Evolutionary conservation across 2,329 filamentous ascomycete species (phyloP), one percentile per base, ranked within the genome.

Genomic region (Pseudogymnoascus sp.): DNA sequence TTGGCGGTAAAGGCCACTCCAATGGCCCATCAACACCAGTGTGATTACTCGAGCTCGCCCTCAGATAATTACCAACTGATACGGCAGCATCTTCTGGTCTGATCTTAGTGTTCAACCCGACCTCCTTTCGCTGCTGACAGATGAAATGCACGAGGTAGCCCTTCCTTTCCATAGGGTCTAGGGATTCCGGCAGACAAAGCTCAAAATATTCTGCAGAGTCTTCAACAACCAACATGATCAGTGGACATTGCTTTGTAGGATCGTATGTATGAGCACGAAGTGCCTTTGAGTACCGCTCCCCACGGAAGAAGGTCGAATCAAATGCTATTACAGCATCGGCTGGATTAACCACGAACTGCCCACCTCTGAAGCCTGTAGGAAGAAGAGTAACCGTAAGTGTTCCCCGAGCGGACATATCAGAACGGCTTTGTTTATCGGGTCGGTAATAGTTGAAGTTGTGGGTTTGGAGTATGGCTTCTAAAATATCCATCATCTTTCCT

Each of bases 401-500:
- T 39, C 39, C 65, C 21, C 51, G 63, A n/a, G 39, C 63, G 62
- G 69, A n/a, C 69, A 63, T 42, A 64, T 12, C 69, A 47, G 68
- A 80, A 54, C 40, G 71, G 64, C 61, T 67, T 57, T 63, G 70
- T 68, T 63, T 29, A 67, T 73, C 65, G 57, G 68, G 62, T 65
- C 71, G 60, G 64, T 67, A 68, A 66, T 73, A 73, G 42, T 71
- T 67, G 67, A 77, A 77, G 11, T 70, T 72, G 37, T 78, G 73
- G 1, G 74, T 71, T 59, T 77, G 72, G 3, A 84, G 73, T 14
- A 87, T 67, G 5, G 79, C 75, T 65, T 79, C 78, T 1, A 88
- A 73, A 34, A 86, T 78, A 31, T 81, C 78, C 42, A 83, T 72
- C 5, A 83, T 73, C 31, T 77, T 75, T 8, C 78, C 77, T 5